Percentiles rank a stretch among this genome's conserved stretches.
These are phyloP conservation scores for Aethionema arabicum DNA, from an alignment of 345 rosid species.

Conservation along the genomic window DNA sequence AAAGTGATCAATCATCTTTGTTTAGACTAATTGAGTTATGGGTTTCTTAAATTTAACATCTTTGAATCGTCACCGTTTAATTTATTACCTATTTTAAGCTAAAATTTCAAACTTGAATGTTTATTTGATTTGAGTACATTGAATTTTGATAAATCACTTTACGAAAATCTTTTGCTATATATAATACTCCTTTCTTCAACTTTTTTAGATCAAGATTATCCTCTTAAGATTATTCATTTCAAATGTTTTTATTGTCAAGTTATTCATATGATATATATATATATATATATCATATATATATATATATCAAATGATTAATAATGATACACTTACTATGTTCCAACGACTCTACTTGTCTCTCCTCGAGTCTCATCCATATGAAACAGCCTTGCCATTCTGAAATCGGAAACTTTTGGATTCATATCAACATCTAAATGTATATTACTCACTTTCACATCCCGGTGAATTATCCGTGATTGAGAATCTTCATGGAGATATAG, in stretches of 20 bases:
- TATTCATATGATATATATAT: too few relatives aligned
- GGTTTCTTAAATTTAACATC: background rate
- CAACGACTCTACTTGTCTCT: conserved; percentile 30
- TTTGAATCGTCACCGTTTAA: conserved; percentile 13
- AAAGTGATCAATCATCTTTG: background rate
- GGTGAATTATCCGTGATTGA: conserved; percentile 28
- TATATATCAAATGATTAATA: background rate
- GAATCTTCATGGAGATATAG: conserved; percentile 40
- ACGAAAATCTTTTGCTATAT: too few relatives aligned
- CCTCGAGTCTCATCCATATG: conserved; percentile 27
- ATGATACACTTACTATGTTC: conserved; percentile 38
- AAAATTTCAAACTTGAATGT: conserved; percentile 1
- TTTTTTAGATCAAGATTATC: background rate
- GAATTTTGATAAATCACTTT: too few relatives aligned
- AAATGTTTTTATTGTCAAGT: too few relatives aligned
- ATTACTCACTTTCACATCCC: conserved; percentile 36
- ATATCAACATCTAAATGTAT: conserved; percentile 31
- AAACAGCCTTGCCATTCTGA: conserved; percentile 38
- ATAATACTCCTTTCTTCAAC: too few relatives aligned
- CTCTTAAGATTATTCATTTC: too few relatives aligned
- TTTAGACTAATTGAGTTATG: background rate
- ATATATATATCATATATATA: background rate
- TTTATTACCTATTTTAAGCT: conserved; percentile 8
- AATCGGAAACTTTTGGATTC: conserved; percentile 40
- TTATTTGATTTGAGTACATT: conserved; percentile 18